Evolutionary conservation across 192 early-diverging fungal species (phyloP).

Genomic region (Backusella circina): DNA sequence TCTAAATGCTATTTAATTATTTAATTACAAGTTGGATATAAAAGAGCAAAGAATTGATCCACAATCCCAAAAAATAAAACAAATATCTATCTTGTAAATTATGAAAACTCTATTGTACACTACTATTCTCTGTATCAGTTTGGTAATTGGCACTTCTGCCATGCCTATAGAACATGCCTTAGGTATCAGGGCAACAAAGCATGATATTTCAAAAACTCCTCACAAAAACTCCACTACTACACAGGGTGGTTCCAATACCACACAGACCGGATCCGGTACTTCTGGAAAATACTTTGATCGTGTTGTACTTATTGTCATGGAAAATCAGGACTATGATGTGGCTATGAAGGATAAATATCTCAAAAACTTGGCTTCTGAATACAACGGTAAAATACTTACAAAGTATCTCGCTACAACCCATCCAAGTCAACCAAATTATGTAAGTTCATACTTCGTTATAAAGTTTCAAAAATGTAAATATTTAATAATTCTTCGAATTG

Average conservation of each 20-base stretch:
- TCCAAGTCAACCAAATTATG: slow-evolving; percentile 35
- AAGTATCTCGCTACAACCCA: slow-evolving; percentile 29
- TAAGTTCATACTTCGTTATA: neutral
- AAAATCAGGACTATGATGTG: slow-evolving; percentile 24
- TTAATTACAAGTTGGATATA: neutral
- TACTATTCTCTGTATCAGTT: neutral
- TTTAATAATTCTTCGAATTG: neutral
- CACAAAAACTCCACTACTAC: neutral
- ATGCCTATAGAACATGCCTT: neutral
- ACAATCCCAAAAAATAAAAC: neutral
- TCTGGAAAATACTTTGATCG: slow-evolving; percentile 31
- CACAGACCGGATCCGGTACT: neutral
- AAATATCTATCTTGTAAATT: neutral
- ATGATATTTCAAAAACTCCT: neutral
- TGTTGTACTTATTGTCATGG: slow-evolving; percentile 26
- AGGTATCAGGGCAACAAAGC: neutral
- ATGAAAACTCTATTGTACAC: neutral
- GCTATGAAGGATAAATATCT: slow-evolving; percentile 16
- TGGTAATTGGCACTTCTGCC: neutral
- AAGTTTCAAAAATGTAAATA: neutral
- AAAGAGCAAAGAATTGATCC: neutral
- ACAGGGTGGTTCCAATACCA: neutral
- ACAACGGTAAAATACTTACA: slow-evolving; percentile 22
- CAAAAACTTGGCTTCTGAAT: slow-evolving; percentile 6
- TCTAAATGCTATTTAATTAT: neutral